Conservation (phyloP, 805 yeast species). For the Candida koratica region DNA sequence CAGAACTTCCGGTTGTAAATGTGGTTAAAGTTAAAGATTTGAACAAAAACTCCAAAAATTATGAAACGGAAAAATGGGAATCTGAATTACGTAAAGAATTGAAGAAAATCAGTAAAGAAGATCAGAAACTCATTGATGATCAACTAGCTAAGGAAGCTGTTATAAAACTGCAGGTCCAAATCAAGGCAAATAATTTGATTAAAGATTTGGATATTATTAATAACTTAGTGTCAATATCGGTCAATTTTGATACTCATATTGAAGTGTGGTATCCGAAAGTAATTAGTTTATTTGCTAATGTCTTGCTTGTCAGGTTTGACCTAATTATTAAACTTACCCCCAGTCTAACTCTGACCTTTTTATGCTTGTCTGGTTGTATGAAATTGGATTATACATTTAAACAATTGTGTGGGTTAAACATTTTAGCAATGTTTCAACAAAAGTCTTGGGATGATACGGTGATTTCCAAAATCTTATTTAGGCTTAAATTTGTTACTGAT, state of each 20-base stretch:
- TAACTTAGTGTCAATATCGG: slow-evolving; percentile 11
- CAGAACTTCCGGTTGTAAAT: slow-evolving; percentile 62
- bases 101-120: slow-evolving; percentile 74
- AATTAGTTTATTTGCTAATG: slow-evolving; percentile 20
- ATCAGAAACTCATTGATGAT: slow-evolving; percentile 55
- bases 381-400: slow-evolving; percentile 13
- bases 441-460: slow-evolving; percentile 49
- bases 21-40: slow-evolving; percentile 40
- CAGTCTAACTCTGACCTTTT: slow-evolving; percentile 24
- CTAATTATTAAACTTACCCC: slow-evolving; percentile 52
- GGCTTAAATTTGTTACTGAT: slow-evolving; percentile 69
- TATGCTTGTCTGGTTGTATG: slow-evolving; percentile 7
- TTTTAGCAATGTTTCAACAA: slow-evolving; percentile 51
- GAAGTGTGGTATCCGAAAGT: slow-evolving; percentile 14
- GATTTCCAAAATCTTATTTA: slow-evolving; percentile 62
- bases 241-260: slow-evolving; percentile 13
- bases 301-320: slow-evolving; percentile 47
- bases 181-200: slow-evolving; percentile 9
- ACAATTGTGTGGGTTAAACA: slow-evolving; percentile 57
- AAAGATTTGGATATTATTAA: slow-evolving; percentile 14
- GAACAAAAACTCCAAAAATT: slow-evolving; percentile 75
- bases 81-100: slow-evolving; percentile 73
- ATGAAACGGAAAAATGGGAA: slow-evolving; percentile 88
- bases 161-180: slow-evolving; percentile 48
- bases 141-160: slow-evolving; percentile 60